Percentiles rank a stretch among this genome's conserved stretches.
Evolutionary conservation across 139 green algal species (phyloP).

Genomic region (Yamagishiella unicocca): DNA sequence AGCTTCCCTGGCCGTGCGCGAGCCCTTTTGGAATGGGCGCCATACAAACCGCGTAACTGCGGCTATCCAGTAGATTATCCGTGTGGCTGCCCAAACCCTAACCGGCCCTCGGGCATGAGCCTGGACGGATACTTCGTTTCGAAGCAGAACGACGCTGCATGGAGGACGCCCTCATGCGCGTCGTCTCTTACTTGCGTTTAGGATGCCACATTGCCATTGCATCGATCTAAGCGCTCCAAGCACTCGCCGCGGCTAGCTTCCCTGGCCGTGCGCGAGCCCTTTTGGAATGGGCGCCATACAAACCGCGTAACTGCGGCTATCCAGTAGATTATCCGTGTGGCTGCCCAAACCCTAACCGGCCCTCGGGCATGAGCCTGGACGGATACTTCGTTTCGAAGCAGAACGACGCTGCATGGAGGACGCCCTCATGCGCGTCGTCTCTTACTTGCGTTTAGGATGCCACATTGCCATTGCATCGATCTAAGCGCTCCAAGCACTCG

Average conservation of each 20-base stretch:
- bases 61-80: background rate
- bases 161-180: no score
- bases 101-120: background rate
- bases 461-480: no score
- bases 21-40: background rate
- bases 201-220: no score
- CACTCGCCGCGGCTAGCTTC: background rate
- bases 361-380: constrained; percentile 5
- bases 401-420: no score
- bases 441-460: no score
- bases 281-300: background rate
- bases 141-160: no score
- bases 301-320: background rate
- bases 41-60: background rate
- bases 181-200: no score
- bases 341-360: background rate
- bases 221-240: background rate
- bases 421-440: no score
- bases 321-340: constrained; percentile 14
- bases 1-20: background rate
- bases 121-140: constrained; percentile 4
- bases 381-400: no score
- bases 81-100: background rate
- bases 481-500: background rate
- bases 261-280: no score